Evolutionary conservation across 371 early-diverging fungal genomes (phyloP).

Genomic region (Mortierella sp.): DNA sequence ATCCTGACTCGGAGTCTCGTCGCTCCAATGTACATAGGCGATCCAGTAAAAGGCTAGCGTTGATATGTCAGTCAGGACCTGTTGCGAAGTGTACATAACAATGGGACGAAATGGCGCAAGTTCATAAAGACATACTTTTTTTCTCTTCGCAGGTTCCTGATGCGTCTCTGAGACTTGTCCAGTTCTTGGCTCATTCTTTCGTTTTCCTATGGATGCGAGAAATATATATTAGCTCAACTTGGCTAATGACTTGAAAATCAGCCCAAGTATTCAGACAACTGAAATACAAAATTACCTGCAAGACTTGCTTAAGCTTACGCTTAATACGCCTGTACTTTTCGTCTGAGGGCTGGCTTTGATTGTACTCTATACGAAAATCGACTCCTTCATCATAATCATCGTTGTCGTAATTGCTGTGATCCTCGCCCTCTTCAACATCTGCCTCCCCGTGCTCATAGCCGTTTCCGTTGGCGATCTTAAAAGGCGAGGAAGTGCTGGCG

Average conservation of each 20-base stretch:
- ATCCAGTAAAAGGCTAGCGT: constrained; percentile 26
- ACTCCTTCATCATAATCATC: constrained; percentile 3
- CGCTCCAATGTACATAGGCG: constrained; percentile 26
- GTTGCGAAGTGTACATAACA: not conserved
- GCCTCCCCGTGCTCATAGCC: not conserved
- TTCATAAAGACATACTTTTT: constrained; percentile 59
- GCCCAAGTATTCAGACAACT: not conserved
- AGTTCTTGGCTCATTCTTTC: constrained; percentile 62
- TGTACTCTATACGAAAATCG: constrained; percentile 13
- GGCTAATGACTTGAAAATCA: not conserved
- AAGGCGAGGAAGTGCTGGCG: not conserved
- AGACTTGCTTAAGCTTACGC: constrained; percentile 64
- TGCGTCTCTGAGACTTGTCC: constrained; percentile 60
- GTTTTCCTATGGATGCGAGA: constrained; percentile 58
- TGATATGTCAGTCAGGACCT: not conserved
- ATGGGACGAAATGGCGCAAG: not conserved
- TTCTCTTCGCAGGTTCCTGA: constrained; percentile 63
- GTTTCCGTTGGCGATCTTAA: not conserved
- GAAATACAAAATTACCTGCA: constrained; percentile 58
- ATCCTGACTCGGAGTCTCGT: constrained; percentile 25
- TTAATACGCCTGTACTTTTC: constrained; percentile 68
- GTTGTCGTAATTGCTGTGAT: not conserved
- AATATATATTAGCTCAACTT: not conserved
- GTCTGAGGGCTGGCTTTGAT: constrained; percentile 46
- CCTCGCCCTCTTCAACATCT: not conserved